These are phyloP conservation scores for Bertia moriformis DNA, from an alignment of 2,329 filamentous ascomycete genomes.

Conservation along the genomic window DNA sequence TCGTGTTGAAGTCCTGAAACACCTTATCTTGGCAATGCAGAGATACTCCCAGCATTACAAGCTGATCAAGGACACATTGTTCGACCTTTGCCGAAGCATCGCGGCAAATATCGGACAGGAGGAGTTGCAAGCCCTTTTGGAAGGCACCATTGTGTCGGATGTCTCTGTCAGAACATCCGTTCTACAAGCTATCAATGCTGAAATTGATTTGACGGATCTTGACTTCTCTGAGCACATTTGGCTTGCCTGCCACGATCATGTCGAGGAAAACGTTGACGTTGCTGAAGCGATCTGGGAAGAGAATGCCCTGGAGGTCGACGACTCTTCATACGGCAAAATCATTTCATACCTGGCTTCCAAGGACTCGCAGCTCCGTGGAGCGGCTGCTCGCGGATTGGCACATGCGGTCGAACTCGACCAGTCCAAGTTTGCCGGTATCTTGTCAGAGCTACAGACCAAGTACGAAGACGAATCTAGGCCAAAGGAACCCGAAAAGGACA, in stretches of 20 bases:
- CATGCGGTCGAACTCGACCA: constrained; percentile 53
- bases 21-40: constrained; percentile 72
- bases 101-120: constrained; percentile 61
- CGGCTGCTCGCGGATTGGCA: constrained; percentile 68
- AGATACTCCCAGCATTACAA: constrained; percentile 87
- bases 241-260: constrained; percentile 83
- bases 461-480: constrained; percentile 74
- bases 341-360: constrained; percentile 67
- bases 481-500: constrained; percentile 69
- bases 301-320: constrained; percentile 60
- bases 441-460: constrained; percentile 50
- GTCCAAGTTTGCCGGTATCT: constrained; percentile 41
- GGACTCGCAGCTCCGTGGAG: constrained; percentile 69
- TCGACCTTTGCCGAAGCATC: constrained; percentile 71
- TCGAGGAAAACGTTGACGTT: constrained; percentile 71
- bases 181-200: constrained; percentile 76
- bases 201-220: constrained; percentile 80
- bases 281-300: constrained; percentile 90
- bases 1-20: constrained; percentile 56
- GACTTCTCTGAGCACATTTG: constrained; percentile 82
- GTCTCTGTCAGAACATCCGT: constrained; percentile 68
- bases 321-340: constrained; percentile 51
- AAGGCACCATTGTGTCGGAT: constrained; percentile 67
- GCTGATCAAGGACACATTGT: constrained; percentile 79
- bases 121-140: constrained; percentile 65